phyloP scores from a whole-genome alignment of 352 stramenopile genomes.

The Phytophthora tentaculata region DNA sequence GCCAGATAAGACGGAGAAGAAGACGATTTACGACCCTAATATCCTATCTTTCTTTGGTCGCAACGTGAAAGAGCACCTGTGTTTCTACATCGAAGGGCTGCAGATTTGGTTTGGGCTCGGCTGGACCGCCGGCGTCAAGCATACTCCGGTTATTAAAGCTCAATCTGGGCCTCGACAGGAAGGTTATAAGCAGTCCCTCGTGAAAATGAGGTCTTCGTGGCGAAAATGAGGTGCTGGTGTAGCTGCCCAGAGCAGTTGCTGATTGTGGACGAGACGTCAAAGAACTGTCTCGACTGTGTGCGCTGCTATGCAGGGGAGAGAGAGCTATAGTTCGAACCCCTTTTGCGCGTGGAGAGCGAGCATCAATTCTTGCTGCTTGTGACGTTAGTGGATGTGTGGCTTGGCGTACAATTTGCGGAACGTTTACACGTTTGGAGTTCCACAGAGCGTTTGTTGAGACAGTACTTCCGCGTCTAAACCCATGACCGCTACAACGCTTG shows the following conservation, averaged over 20 bases:
- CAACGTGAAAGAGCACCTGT: constrained; percentile 21
- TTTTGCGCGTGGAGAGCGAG: too few species aligned
- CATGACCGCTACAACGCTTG: too few species aligned
- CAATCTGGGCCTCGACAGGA: constrained; percentile 17
- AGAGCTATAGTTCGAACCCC: too few species aligned
- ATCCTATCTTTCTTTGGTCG: not conserved
- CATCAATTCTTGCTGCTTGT: too few species aligned
- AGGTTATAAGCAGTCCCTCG: constrained; percentile 17
- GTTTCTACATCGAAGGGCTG: constrained; percentile 9
- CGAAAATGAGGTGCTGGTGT: constrained; percentile 20
- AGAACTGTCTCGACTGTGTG: too few species aligned
- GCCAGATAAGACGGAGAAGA: not conserved
- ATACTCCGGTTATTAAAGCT: constrained; percentile 19
- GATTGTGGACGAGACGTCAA: constrained; percentile 29
- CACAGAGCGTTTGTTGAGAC: too few species aligned
- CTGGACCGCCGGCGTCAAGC: not conserved
- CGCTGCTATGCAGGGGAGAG: too few species aligned
- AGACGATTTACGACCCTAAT: not conserved
- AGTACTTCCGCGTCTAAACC: too few species aligned
- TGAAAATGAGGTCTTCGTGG: constrained; percentile 10
- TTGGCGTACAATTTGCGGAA: too few species aligned
- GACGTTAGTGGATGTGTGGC: too few species aligned
- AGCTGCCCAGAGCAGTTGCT: constrained; percentile 19
- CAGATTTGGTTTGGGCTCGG: not conserved
- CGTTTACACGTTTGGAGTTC: too few species aligned